Base-by-base conservation (phyloP, 805 yeast species). In the Saccharomyces mikatae region DNA sequence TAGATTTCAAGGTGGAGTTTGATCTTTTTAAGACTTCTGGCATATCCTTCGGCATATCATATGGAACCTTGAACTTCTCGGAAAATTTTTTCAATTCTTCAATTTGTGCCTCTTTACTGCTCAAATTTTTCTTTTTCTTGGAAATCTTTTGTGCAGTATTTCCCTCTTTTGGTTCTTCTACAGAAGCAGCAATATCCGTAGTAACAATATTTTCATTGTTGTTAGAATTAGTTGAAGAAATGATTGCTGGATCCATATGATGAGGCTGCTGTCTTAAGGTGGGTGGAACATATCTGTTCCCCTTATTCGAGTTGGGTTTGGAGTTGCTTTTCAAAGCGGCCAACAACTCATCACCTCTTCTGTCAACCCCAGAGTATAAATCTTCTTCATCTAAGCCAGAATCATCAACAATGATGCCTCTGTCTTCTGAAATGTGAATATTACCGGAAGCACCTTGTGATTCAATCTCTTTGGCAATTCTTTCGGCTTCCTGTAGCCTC, bases 331-430 rank as follows among this genome's bases (percentile, higher is more conserved):
- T 68, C 53, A 69, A 60, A 11, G 68, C 60, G 4, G 72, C 72
- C 22, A 69, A 58, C 29, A 69, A 55, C 49, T 68, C 71, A 49
- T 70, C 72, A 28, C 71, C 71, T 57, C 71, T 65, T 64, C 94
- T 80, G 55, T 79, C 83, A 48, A 90, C 99, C 51, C 97, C 97
- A 4, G 97, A 89, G 67, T 91, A 94, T 71, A 87, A 87, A 70
- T 91, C 97, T 70, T 94, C 99, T 73, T 94, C 99, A 70, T 94
- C 98, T 61, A 88, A 60, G 17, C 96, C 96, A 56, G 87, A 80
- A 65, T 88, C 96, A 67, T 88, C 96, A 41, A 86, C 79, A 17
- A 69, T 64, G 14, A 82, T 58, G 27, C 96, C 96, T 69, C 99
- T 82, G 70, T 92, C 99, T 68, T 92, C 99, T 58, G 96, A 92